A percentile compares a stretch with the other conserved stretches of the same genome.
Evolutionary conservation across 805 yeast species (phyloP).

Genomic region (Lipomyces spencermartinsiae): DNA sequence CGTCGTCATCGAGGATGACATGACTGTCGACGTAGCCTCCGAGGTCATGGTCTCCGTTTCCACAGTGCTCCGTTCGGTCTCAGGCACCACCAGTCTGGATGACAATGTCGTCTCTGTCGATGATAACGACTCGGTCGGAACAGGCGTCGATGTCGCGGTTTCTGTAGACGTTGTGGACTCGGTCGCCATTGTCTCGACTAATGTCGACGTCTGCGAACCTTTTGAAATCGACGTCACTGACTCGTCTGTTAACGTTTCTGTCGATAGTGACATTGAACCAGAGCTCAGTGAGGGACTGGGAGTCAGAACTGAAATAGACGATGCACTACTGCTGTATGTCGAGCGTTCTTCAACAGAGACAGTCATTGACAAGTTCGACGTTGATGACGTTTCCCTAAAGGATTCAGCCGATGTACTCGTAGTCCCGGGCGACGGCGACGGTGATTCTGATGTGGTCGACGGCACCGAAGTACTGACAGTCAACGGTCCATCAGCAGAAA

Average conservation of each 20-base stretch:
- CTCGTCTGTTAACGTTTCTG: not conserved
- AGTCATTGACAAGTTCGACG: not conserved
- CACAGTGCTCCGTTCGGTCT: not conserved
- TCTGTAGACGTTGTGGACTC: not conserved
- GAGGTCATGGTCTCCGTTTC: not conserved
- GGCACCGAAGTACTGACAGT: not conserved
- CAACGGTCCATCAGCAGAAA: not conserved
- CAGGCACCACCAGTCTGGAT: not conserved
- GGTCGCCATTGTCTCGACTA: not conserved
- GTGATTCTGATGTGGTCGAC: not conserved
- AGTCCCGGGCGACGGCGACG: not conserved
- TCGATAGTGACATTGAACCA: not conserved
- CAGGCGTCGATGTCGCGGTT: not conserved
- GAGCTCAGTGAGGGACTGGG: not conserved
- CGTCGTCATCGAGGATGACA: not conserved
- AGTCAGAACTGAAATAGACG: not conserved
- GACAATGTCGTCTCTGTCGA: not conserved
- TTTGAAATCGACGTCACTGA: not conserved
- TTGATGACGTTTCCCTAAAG: not conserved
- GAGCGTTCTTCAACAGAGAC: not conserved
- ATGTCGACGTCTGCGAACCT: not conserved
- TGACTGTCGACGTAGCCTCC: conserved; percentile 9
- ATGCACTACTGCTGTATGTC: not conserved
- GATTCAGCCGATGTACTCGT: not conserved
- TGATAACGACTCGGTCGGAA: not conserved